phyloP scores from a whole-genome alignment of 768 basidiomycete species.

The Boletus pseudo-olivaceus region DNA sequence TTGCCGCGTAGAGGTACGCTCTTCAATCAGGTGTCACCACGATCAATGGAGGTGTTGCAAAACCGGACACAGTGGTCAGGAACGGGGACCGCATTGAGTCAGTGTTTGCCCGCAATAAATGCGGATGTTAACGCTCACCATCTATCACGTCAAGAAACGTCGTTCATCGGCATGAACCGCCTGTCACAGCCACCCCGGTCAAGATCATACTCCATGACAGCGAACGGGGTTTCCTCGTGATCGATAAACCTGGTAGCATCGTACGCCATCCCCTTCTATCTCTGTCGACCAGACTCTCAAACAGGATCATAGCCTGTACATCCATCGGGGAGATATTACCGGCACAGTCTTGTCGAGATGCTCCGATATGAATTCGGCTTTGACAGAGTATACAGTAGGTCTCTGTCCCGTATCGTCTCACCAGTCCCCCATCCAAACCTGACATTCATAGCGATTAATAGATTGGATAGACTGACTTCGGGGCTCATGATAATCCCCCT shows the following conservation, averaged over 20 bases:
- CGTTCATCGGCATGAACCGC: conserved; percentile 96
- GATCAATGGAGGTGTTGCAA: conserved; percentile 86
- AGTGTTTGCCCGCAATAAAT: conserved; percentile 27
- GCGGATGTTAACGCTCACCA: not conserved
- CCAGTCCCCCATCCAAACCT: not conserved
- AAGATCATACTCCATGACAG: conserved; percentile 74
- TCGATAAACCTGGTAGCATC: conserved; percentile 96
- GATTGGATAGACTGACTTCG: conserved; percentile 90
- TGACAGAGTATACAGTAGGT: conserved; percentile 79
- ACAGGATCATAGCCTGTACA: conserved; percentile 70
- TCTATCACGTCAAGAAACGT: conserved; percentile 59
- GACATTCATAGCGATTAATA: conserved; percentile 73
- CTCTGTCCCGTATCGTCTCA: not conserved
- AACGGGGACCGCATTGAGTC: conserved; percentile 92
- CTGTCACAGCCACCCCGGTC: conserved; percentile 81
- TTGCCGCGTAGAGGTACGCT: conserved; percentile 53
- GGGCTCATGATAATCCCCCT: conserved; percentile 94
- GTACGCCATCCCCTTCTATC: conserved; percentile 50
- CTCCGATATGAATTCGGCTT: conserved; percentile 81
- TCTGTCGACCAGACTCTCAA: not conserved
- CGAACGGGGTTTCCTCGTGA: conserved; percentile 81
- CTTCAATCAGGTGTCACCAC: conserved; percentile 95
- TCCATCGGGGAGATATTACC: conserved; percentile 84
- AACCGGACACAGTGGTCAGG: conserved; percentile 69
- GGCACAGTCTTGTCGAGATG: conserved; percentile 85